Conservation (phyloP, 2,329 filamentous ascomycete species). For the Penicillium sp. region DNA sequence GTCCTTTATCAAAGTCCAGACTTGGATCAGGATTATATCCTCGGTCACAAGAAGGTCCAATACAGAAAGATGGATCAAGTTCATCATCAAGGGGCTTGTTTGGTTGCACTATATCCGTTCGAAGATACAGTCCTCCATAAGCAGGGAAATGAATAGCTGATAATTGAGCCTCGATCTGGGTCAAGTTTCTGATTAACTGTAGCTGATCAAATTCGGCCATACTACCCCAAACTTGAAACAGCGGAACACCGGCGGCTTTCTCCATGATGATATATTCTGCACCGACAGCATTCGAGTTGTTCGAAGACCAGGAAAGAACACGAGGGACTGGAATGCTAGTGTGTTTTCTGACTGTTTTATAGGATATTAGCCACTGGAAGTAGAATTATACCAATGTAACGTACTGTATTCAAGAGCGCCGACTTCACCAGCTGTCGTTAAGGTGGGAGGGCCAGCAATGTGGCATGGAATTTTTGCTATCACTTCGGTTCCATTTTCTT, state of each 20-base stretch:
- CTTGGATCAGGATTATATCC: conserved; percentile 8
- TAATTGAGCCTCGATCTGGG: conserved; percentile 21
- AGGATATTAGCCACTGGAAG: background rate
- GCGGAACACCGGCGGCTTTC: conserved; percentile 31
- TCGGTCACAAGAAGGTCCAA: conserved; percentile 20
- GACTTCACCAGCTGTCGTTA: conserved; percentile 32
- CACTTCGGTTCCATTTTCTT: conserved; percentile 25
- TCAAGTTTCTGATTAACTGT: conserved; percentile 23
- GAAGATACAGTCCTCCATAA: conserved; percentile 26
- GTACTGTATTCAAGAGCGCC: conserved; percentile 26
- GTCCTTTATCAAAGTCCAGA: conserved; percentile 8
- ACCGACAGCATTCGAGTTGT: conserved; percentile 31
- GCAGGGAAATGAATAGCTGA: conserved; percentile 19
- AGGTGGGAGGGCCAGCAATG: conserved; percentile 26
- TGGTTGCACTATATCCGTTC: conserved; percentile 7
- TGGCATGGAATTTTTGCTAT: conserved; percentile 33
- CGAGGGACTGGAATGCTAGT: conserved; percentile 25
- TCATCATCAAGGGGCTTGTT: conserved; percentile 5
- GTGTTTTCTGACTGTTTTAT: conserved; percentile 19
- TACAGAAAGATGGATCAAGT: conserved; percentile 18
- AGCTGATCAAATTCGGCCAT: conserved; percentile 28
- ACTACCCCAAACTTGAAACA: conserved; percentile 29
- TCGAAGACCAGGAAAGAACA: conserved; percentile 23
- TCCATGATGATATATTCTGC: conserved; percentile 43
- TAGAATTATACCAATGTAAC: background rate